Percentiles rank a stretch among this genome's conserved stretches.
Evolutionary conservation across 164 flowering plant genomes (phyloP).

Genomic region (Annona cherimola): DNA sequence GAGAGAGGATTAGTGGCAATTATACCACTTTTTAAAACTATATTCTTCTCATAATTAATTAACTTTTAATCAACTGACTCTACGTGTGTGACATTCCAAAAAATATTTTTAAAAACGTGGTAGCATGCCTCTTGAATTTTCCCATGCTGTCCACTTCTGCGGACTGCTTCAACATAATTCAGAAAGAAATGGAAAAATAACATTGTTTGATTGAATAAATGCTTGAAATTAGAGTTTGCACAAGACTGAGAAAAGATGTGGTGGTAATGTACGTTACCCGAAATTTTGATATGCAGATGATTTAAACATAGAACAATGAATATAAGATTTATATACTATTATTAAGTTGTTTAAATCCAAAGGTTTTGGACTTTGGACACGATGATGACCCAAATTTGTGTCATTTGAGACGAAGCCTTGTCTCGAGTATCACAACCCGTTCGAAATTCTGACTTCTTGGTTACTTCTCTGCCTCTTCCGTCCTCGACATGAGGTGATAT

Average conservation of each 20-base stretch:
- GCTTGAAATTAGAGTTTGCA: neutral
- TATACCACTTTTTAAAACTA: neutral
- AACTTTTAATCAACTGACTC: neutral
- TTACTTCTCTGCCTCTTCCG: neutral
- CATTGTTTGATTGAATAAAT: neutral
- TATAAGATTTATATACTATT: neutral
- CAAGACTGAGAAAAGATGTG: too few species aligned
- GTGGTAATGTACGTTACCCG: too few species aligned
- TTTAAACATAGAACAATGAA: too few species aligned
- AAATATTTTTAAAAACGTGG: neutral
- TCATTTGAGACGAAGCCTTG: neutral
- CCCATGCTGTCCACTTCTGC: accelerated
- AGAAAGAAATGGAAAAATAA: neutral
- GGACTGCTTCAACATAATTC: neutral
- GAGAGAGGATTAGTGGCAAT: neutral
- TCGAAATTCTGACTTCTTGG: neutral
- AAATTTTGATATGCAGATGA: too few species aligned
- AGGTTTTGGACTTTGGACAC: neutral
- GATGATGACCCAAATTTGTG: neutral
- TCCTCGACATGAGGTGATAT: neutral
- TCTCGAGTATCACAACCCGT: neutral
- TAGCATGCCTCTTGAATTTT: neutral
- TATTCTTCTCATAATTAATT: neutral
- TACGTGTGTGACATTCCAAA: neutral
- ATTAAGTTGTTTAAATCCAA: neutral